Evolutionary conservation across 2,329 filamentous ascomycete genomes (phyloP), one percentile per base, ranked within the genome.

Genomic region (Stromatinia cepivora): DNA sequence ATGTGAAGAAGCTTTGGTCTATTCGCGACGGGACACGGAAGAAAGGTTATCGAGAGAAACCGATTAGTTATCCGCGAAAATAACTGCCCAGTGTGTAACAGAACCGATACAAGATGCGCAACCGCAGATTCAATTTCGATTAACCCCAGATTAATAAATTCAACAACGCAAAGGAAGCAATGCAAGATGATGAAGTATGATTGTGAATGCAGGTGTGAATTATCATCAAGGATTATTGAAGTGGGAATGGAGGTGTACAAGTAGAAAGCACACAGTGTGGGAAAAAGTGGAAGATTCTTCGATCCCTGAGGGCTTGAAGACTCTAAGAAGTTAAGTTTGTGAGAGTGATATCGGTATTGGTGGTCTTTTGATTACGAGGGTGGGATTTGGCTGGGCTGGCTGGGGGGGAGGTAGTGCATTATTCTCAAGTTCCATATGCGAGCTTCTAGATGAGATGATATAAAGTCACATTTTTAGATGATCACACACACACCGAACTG

Each of bases 241-340:
- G 48, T 66, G 63, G 36, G 31, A 42, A 36, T 28, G 8, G 6
- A 17, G 8, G 45, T 65, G 39, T 28, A 39, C 52, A 59, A 59
- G 57, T 13, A 31, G 28, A 59, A 59, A 59, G 62, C 28, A 65
- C 36, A n/a, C 22, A 28, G 45, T 13, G 42, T 46, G 11, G 25
- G 59, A 15, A 48, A 48, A 28, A 31, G 48, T 64, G 58, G 57
- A 64, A 67, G 50, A 46, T 70, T 59, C 34, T 64, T 50, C 57
- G 58, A 70, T 70, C 69, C 65, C 57, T 67, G 70, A 67, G 54
- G 34, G 54, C 54, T n/a, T 57, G 54, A 22, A 36, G 31, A 4
- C 36, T n/a, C 13, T n/a, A 22, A 36, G 10, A n/a, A 56, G 54
- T 42, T 42, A 42, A 42, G 39, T 42, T 42, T 42, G 39, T 42